Conservation (phyloP, 208 protist species). For the Acanthamoeba royreba region DNA sequence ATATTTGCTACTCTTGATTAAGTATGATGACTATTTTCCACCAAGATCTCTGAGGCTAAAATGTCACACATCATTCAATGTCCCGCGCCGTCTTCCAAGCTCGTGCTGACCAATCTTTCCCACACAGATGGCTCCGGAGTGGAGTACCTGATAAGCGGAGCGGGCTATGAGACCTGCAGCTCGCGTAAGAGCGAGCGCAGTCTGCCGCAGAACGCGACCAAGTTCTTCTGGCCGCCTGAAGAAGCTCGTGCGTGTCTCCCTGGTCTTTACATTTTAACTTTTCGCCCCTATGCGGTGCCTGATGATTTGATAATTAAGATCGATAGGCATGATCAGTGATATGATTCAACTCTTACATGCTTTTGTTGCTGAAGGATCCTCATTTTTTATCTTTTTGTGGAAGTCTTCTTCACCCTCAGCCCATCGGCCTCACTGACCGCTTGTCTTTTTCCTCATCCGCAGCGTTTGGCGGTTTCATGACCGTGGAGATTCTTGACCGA, state of each 20-base stretch:
- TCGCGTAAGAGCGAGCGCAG: background rate
- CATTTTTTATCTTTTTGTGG: background rate
- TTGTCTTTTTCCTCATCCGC: background rate
- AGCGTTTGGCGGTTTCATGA: background rate
- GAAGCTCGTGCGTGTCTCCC: background rate
- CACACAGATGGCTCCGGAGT: background rate
- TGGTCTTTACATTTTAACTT: background rate
- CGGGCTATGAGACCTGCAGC: background rate
- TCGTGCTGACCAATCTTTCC: conserved; percentile 38
- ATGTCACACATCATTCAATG: background rate
- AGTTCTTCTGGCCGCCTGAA: conserved; percentile 19
- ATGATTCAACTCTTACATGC: background rate
- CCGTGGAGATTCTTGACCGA: background rate
- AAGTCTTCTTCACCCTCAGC: background rate
- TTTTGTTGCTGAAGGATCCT: background rate
- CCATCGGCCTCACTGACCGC: background rate
- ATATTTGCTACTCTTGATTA: conserved; percentile 32
- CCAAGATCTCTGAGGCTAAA: conserved; percentile 2
- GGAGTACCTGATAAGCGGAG: background rate
- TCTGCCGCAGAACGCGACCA: background rate
- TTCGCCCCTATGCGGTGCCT: background rate
- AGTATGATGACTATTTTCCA: conserved; percentile 17
- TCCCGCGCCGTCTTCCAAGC: background rate
- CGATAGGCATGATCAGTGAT: conserved; percentile 1
- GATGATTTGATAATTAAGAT: background rate